phyloP scores from a whole-genome alignment of 345 rosid species.

The Stellera chamaejasme region DNA sequence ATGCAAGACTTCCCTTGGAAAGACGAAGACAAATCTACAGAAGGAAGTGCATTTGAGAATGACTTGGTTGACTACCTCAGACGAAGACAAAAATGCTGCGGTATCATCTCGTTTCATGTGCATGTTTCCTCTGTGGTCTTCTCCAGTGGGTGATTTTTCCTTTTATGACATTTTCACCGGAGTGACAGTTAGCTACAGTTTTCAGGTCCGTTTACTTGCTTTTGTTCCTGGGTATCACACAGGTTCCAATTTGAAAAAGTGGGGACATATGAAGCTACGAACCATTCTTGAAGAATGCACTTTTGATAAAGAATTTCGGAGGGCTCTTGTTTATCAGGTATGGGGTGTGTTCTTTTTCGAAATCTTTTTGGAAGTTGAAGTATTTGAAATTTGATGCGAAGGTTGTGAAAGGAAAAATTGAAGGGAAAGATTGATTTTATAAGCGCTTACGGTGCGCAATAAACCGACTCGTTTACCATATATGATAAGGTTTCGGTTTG shows the following conservation, averaged over 20 bases:
- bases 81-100: conserved; percentile 38
- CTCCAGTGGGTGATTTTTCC: background rate
- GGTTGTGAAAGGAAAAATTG: no score
- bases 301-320: conserved; percentile 64
- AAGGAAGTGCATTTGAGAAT: conserved; percentile 61
- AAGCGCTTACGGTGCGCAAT: no score
- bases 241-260: conserved; percentile 62
- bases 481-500: no score
- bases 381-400: no score
- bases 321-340: conserved; percentile 87
- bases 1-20: conserved; percentile 99
- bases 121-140: background rate
- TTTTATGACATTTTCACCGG: conserved; percentile 4
- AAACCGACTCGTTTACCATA: no score
- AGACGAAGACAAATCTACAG: conserved; percentile 35
- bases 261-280: conserved; percentile 93
- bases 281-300: conserved; percentile 62
- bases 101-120: conserved; percentile 27
- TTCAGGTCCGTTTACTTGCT: conserved; percentile 73
- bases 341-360: background rate
- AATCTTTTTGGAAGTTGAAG: background rate
- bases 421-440: no score
- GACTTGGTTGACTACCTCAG: conserved; percentile 81
- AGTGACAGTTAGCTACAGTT: conserved; percentile 5
- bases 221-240: conserved; percentile 96